phyloP scores from a whole-genome alignment of 345 rosid species.

The Eucalyptus paniculata region DNA sequence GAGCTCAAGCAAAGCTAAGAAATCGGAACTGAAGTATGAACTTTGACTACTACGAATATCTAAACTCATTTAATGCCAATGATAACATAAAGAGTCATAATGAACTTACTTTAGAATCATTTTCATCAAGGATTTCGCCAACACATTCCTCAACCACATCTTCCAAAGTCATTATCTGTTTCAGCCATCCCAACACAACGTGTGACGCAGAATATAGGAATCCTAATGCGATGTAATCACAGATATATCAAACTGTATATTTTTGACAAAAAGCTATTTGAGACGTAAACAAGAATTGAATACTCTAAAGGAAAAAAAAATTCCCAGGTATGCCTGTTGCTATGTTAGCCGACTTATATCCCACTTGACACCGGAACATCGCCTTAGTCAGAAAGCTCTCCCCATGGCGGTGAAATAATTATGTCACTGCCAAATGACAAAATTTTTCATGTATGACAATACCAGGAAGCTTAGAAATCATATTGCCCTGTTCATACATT shows the following conservation, averaged over 20 bases:
- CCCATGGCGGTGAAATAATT: no score
- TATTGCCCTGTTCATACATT: neutral
- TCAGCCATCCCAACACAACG: neutral
- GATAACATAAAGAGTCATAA: neutral
- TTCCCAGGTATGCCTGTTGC: neutral
- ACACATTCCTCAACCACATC: conserved; percentile 92
- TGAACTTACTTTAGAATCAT: conserved; percentile 57
- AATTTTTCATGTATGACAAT: neutral
- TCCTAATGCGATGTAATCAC: neutral
- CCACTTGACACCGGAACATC: neutral
- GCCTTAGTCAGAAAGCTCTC: no score
- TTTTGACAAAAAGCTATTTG: neutral
- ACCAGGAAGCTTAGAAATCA: neutral
- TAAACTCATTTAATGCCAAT: neutral
- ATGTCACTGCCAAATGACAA: neutral
- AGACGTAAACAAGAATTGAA: neutral
- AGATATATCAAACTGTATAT: neutral
- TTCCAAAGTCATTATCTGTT: conserved; percentile 70
- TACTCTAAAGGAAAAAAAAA: neutral
- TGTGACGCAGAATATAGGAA: neutral
- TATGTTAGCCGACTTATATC: neutral
- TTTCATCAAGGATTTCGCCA: conserved; percentile 91
- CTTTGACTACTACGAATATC: neutral
- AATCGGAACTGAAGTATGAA: neutral
- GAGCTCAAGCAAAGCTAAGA: neutral